Base-by-base conservation (phyloP, 148 eudicot genomes). In the Rhododendron molle region DNA sequence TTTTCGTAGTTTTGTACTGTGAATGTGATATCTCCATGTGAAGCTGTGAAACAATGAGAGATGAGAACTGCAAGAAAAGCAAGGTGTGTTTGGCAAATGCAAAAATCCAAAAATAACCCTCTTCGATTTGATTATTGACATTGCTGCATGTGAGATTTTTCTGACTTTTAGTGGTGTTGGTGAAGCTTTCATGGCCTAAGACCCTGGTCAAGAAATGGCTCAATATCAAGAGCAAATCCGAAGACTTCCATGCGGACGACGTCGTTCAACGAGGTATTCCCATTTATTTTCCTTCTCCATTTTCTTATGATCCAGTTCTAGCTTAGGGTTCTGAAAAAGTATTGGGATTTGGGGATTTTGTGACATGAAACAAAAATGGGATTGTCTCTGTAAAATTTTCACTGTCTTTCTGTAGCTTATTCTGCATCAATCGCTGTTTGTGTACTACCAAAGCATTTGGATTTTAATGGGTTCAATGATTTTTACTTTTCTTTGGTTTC, bases 151-250 rank as follows among this genome's bases (percentile, higher is more conserved):
- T 83, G 83, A 30, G 43, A 72, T 85, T 88, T 82, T 89, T 82
- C 90, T 91, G 81, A 87, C 85, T 89, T 65, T 71, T 74, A 85
- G 84, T 60, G 85, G 60, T 84, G 34, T 85, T 90, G 85, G 77
- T 95, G 90, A 89, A 95, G 99, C 89, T 93, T 85, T 93, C 95
- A 87, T 97, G 99, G 98, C 92, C 99, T 11, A 97, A 94, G 89
- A 92, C 88, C 38, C 88, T 96, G 88, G 97, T 97, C 60, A 97
- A 97, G 91, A 97, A 97, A 91, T 97, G 99, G 99, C 89, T 97
- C 89, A 97, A 93, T 52, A 89, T 94, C 93, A 93, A 91, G 93
- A 89, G 89, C 88, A 97, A 93, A 93, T 83, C 92, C 73, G 94
- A 91, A 81, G 98, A 97, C 74, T 94, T 94, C 91, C 94, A 95